These are phyloP conservation scores for Medicago lupulina DNA, from an alignment of 306 rosid genomes.

Conservation along the genomic window DNA sequence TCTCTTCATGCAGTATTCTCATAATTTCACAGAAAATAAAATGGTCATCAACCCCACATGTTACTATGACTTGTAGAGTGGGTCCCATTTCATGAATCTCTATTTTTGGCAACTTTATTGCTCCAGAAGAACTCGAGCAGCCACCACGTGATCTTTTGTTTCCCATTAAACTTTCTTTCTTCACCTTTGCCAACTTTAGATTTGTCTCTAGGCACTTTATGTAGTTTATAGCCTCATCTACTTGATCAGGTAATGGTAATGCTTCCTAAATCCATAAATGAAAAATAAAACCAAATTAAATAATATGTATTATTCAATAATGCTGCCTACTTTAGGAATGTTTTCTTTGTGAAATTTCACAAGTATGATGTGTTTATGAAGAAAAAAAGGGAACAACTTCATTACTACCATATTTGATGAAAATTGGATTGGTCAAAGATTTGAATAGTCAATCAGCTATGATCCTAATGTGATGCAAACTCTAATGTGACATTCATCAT, in stretches of 20 bases:
- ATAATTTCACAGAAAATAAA: slow-evolving; percentile 60
- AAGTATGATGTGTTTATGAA: too few relatives aligned
- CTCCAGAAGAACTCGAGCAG: slow-evolving; percentile 15
- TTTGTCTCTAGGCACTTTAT: slow-evolving; percentile 58
- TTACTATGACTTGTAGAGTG: slow-evolving; percentile 56
- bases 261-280: slow-evolving; percentile 45
- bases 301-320: too few relatives aligned
- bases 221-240: slow-evolving; percentile 64
- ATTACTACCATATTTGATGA: too few relatives aligned
- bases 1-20: slow-evolving; percentile 61
- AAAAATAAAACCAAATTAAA: not conserved
- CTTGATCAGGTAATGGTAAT: slow-evolving; percentile 55
- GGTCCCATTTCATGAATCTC: slow-evolving; percentile 63
- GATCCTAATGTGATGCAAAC: too few relatives aligned
- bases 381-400: too few relatives aligned
- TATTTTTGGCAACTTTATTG: slow-evolving; percentile 48
- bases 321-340: too few relatives aligned
- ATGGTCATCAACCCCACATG: slow-evolving; percentile 51
- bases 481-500: too few relatives aligned
- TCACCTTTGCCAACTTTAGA: slow-evolving; percentile 48
- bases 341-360: too few relatives aligned
- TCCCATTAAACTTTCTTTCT: slow-evolving; percentile 49
- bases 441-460: too few relatives aligned
- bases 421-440: too few relatives aligned
- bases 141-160: slow-evolving; percentile 44